Conservation (phyloP, 495 filamentous ascomycete species). For the Neurospora terricola region DNA sequence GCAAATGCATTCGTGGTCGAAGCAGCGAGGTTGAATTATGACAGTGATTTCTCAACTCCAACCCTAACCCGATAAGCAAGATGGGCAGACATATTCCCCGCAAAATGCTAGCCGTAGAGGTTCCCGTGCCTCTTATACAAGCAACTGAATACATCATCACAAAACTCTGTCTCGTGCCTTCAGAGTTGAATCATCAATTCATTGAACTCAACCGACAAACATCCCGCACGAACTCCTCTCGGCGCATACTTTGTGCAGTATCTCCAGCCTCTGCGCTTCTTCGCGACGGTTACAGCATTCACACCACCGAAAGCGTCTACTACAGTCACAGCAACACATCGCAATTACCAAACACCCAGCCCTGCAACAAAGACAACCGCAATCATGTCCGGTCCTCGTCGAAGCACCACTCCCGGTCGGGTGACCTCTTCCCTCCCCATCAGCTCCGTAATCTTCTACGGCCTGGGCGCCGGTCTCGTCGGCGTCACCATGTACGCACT, state of each 20-base stretch:
- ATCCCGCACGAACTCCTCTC: neutral
- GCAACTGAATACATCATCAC: neutral
- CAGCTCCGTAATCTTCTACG: conserved; percentile 2
- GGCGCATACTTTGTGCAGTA: neutral
- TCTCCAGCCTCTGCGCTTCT: neutral
- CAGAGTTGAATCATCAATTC: neutral
- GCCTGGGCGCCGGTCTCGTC: conserved; percentile 4
- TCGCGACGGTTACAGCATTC: neutral
- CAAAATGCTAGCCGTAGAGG: neutral
- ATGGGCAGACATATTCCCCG: neutral
- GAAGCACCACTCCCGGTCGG: neutral
- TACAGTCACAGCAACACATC: neutral
- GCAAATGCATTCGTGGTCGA: neutral
- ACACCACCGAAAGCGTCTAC: neutral
- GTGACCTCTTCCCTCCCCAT: neutral
- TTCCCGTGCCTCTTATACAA: neutral
- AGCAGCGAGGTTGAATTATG: neutral
- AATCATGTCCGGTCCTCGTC: neutral
- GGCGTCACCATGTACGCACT: conserved; percentile 6
- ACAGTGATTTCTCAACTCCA: neutral
- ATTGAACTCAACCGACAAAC: neutral
- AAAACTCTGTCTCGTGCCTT: neutral
- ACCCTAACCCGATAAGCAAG: neutral
- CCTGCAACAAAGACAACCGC: neutral
- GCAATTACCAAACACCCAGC: neutral